Base-by-base conservation (phyloP, 139 green algal genomes). In the Coelastrella sp. region DNA sequence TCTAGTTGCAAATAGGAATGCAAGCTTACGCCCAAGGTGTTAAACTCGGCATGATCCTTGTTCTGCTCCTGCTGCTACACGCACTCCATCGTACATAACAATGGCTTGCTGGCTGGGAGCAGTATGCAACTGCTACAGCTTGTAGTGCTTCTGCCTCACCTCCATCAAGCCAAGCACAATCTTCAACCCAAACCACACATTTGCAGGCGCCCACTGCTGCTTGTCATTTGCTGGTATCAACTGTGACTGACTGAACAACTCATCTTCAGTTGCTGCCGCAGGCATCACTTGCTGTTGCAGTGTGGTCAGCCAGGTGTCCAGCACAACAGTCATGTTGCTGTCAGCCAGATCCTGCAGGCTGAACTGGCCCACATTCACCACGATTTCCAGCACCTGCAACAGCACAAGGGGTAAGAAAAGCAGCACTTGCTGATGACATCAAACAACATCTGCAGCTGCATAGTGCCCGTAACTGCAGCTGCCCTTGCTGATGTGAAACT, bases 141-240 rank as follows among this genome's bases (percentile, higher is more conserved):
- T 22, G 3, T 0, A 76, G 6, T 3, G 4, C 56, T 68, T 4
- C 78, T 71, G 7, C 65, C n/a, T 61, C 32, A 88, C 83, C 83
- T 88, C 17, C 83, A 88, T 58, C 83, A 88, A n/a, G 17, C 83
- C 83, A 57, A 88, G 83, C 83, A 88, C 47, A 20, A 68, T 20
- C 16, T 88, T 80, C 54, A 88, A 17, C 8, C 54, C 83, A 57
- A 57, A 57, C 83, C 83, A 88, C 47, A 88, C 68, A n/a, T 60
- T 56, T 3, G 22, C 54, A 56, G 8, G 23, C 14, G 66, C 65
- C 83, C 83, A 88, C 7, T 20, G 22, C 68, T 88, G 83, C 17
- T 19, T 73, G 32, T 88, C 65, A n/a, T 19, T 32, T 5, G 10
- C n/a, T 14, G 7, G 65, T 59, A 88, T 73, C 47, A 88, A 57